phyloP scores from a whole-genome alignment of 2,329 filamentous ascomycete species.

The Colletotrichum endophyticum region DNA sequence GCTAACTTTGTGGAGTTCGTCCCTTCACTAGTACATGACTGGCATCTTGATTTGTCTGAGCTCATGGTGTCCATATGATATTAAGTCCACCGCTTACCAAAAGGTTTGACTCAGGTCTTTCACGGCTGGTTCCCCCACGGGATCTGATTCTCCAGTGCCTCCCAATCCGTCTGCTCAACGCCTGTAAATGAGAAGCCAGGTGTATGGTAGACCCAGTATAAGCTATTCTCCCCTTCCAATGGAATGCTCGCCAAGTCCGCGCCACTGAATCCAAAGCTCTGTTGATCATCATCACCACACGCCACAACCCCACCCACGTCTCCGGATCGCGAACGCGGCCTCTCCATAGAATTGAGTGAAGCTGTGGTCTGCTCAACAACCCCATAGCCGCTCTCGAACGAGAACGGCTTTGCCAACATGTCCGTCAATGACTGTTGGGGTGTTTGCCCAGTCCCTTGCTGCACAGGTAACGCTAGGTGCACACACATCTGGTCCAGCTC shows the following conservation, averaged over 20 bases:
- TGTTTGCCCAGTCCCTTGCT: neutral
- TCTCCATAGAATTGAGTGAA: neutral
- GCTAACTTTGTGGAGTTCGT: too few species aligned
- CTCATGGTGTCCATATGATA: too few species aligned
- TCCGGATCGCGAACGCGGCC: neutral
- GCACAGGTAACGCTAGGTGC: neutral
- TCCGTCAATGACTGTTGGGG: neutral
- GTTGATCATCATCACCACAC: neutral
- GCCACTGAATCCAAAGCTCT: neutral
- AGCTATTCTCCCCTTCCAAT: constrained; percentile 2
- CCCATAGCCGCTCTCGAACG: neutral
- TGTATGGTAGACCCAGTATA: neutral
- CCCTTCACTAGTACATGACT: too few species aligned
- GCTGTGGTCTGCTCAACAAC: neutral
- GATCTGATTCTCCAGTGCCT: neutral
- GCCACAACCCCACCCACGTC: neutral
- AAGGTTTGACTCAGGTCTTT: too few species aligned
- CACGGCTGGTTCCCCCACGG: neutral
- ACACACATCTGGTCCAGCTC: constrained; percentile 18
- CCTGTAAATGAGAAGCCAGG: constrained; percentile 1
- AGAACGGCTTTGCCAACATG: neutral
- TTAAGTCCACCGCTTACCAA: too few species aligned
- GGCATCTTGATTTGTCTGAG: too few species aligned
- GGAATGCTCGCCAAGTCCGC: neutral
- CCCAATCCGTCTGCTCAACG: constrained; percentile 12